These are phyloP conservation scores for Boletus barrowsii DNA, from an alignment of 768 basidiomycete species.

Conservation along the genomic window DNA sequence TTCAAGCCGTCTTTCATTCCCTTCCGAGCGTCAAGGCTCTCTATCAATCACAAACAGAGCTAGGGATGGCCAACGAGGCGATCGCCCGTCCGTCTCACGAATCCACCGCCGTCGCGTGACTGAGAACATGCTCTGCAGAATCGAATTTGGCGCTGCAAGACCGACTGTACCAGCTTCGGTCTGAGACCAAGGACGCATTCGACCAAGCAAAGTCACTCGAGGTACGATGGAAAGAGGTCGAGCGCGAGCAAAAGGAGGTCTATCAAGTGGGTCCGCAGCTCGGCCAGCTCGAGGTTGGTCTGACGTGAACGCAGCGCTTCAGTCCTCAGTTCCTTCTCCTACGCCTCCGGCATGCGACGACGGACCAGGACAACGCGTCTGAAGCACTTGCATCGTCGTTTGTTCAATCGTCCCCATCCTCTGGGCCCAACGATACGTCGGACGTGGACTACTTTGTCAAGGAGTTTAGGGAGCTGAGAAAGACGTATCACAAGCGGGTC, in stretches of 20 bases:
- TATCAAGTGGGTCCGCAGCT: conserved; percentile 62
- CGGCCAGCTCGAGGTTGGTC: conserved; percentile 1
- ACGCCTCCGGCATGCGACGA: conserved; percentile 83
- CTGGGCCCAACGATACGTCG: conserved; percentile 23
- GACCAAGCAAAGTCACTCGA: conserved; percentile 83
- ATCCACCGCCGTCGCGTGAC: neutral
- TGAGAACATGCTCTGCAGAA: conserved; percentile 41
- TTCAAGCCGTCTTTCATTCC: conserved; percentile 84
- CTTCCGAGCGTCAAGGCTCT: conserved; percentile 69
- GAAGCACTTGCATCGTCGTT: conserved; percentile 84
- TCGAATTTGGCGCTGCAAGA: conserved; percentile 77
- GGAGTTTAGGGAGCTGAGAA: conserved; percentile 83
- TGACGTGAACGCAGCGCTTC: conserved; percentile 57
- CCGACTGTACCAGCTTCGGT: conserved; percentile 66
- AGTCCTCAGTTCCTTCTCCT: conserved; percentile 85
- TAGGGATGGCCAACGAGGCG: conserved; percentile 80
- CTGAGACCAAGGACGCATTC: conserved; percentile 84
- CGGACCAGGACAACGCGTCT: conserved; percentile 85
- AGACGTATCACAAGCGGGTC: conserved; percentile 89
- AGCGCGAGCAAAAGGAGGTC: conserved; percentile 83
- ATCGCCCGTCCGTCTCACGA: conserved; percentile 67
- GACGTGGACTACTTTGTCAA: conserved; percentile 86
- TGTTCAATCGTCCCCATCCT: conserved; percentile 54
- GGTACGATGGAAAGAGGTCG: conserved; percentile 79
- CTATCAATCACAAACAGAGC: conserved; percentile 71